phyloP scores from a whole-genome alignment of 2,329 filamentous ascomycete species.

The Fulvia fulva region DNA sequence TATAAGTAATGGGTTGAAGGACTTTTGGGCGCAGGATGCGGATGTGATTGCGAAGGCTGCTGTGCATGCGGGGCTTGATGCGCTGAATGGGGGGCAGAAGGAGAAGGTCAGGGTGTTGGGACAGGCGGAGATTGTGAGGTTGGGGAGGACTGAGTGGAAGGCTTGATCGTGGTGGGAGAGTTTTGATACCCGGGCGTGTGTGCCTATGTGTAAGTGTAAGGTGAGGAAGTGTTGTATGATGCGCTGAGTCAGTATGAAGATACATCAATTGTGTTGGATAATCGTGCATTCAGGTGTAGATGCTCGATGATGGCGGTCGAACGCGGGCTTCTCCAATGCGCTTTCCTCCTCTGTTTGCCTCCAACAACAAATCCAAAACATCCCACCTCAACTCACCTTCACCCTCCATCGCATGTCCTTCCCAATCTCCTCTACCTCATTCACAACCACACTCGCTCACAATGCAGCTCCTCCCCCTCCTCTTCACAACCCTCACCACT shows the following conservation, averaged over 20 bases:
- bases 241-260: no score
- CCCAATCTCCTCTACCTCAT: neutral
- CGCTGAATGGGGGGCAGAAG: conserved; percentile 51
- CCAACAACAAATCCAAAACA: neutral
- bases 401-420: no score
- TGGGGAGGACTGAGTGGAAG: conserved; percentile 56
- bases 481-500: conserved; percentile 5
- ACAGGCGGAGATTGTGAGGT: conserved; percentile 59
- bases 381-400: neutral
- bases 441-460: neutral
- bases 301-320: neutral
- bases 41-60: conserved; percentile 67
- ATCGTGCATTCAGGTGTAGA: no score
- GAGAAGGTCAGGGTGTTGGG: conserved; percentile 61
- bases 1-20: conserved; percentile 52
- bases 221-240: neutral
- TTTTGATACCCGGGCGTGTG: no score
- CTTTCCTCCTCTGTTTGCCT: neutral
- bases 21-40: conserved; percentile 69
- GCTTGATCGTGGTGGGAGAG: no score
- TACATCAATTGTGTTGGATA: no score
- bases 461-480: conserved; percentile 4
- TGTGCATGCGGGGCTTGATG: conserved; percentile 54
- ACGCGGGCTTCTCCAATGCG: neutral
- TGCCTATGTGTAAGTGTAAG: neutral